A percentile compares a stretch with the other conserved stretches of the same genome.
These are phyloP conservation scores for Sanghuangporus sanghuang DNA, from an alignment of 1,284 basidiomycete genomes.

Conservation along the genomic window DNA sequence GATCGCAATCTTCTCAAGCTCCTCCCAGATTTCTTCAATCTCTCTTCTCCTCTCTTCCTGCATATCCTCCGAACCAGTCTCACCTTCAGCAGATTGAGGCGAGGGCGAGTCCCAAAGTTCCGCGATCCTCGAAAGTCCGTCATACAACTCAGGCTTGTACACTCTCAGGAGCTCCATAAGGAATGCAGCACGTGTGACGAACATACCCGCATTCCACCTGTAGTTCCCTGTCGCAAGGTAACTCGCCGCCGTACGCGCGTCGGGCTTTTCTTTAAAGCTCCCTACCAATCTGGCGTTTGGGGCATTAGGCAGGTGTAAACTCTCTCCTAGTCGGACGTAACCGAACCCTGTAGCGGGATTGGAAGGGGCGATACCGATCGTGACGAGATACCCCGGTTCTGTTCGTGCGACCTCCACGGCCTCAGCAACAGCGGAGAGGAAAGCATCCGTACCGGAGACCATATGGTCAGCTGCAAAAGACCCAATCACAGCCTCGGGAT, in stretches of 20 bases:
- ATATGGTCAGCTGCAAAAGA: slow-evolving; percentile 85
- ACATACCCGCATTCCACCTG: slow-evolving; percentile 87
- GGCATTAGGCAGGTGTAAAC: slow-evolving; percentile 56
- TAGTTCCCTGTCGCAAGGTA: slow-evolving; percentile 81
- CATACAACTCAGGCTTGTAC: slow-evolving; percentile 65
- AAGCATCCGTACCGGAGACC: slow-evolving; percentile 82
- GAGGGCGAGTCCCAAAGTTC: slow-evolving; percentile 52
- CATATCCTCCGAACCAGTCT: too few species aligned
- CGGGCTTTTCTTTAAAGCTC: slow-evolving; percentile 82
- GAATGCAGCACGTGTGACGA: slow-evolving; percentile 71
- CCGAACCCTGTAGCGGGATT: slow-evolving; percentile 82
- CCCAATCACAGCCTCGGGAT: slow-evolving; percentile 77
- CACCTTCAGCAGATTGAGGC: too few species aligned
- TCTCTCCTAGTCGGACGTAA: slow-evolving; percentile 76
- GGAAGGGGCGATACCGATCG: slow-evolving; percentile 80
- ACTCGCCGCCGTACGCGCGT: slow-evolving; percentile 74
- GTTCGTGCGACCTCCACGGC: slow-evolving; percentile 74
- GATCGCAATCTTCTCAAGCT: slow-evolving; percentile 77
- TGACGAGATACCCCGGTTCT: slow-evolving; percentile 63
- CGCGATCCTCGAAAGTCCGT: slow-evolving; percentile 61
- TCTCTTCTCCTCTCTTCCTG: slow-evolving; percentile 48
- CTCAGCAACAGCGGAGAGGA: slow-evolving; percentile 74
- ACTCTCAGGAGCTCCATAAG: slow-evolving; percentile 63
- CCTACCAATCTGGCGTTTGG: slow-evolving; percentile 75
- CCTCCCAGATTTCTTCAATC: slow-evolving; percentile 65